Conservation (phyloP, 345 rosid species). For the Gossypium stocksii region DNA sequence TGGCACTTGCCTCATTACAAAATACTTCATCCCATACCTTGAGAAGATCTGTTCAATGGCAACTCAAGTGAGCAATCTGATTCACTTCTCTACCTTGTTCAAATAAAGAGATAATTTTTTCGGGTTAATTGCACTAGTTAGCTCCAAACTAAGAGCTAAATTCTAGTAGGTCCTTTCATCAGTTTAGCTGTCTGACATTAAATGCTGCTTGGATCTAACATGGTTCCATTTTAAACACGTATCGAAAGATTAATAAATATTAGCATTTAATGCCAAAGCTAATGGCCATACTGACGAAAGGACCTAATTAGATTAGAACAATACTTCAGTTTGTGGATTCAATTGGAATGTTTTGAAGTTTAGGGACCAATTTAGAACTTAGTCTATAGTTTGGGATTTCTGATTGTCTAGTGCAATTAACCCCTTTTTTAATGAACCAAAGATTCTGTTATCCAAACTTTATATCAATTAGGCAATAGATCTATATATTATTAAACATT, state of each 20-base stretch:
- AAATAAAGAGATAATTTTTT: background rate
- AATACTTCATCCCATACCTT: slow-evolving; percentile 71
- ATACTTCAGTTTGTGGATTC: background rate
- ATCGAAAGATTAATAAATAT: background rate
- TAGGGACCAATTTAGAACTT: background rate
- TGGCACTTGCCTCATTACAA: slow-evolving; percentile 52
- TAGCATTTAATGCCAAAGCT: background rate
- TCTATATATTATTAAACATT: background rate
- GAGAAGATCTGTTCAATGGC: slow-evolving; percentile 53
- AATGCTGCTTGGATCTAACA: background rate
- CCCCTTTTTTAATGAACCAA: background rate
- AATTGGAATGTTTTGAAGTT: background rate
- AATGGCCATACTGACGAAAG: background rate
- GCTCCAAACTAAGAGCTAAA: background rate
- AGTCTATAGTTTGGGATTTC: background rate
- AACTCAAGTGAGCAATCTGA: slow-evolving; percentile 15
- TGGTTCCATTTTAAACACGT: background rate
- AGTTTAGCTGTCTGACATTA: background rate
- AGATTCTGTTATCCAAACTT: background rate
- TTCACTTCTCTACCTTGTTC: background rate
- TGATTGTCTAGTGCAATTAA: background rate
- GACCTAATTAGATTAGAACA: background rate
- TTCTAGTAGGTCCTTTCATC: background rate
- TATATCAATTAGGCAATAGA: background rate
- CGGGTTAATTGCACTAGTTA: background rate